Percentiles rank a stretch among this genome's conserved stretches.
Conservation (phyloP, 148 eudicot genomes). For the Bassia scoparia region DNA sequence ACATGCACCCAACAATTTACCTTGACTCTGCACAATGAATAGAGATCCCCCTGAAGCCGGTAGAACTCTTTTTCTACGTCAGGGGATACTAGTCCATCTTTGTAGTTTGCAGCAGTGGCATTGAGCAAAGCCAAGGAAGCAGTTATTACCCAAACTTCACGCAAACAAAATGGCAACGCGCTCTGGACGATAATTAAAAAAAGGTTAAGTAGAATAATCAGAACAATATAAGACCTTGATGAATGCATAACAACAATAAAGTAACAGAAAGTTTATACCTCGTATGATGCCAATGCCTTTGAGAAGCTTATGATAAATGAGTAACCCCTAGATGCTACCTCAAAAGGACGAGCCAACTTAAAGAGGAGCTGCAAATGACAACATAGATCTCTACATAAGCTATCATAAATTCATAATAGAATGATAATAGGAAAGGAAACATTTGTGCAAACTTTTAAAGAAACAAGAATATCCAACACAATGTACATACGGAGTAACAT, state of each 20-base stretch:
- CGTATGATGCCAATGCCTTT: conserved; percentile 62
- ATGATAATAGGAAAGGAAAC: not conserved
- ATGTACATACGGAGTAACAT: not conserved
- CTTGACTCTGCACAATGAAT: conserved; percentile 80
- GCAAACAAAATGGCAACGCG: conserved; percentile 80
- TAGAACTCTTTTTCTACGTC: conserved; percentile 88
- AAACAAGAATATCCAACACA: not conserved
- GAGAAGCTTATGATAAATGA: conserved; percentile 86
- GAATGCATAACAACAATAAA: not conserved
- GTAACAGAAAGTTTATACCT: conserved; percentile 42
- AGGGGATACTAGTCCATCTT: conserved; percentile 60
- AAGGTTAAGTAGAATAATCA: conserved; percentile 22
- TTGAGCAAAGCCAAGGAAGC: conserved; percentile 74
- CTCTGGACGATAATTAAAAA: conserved; percentile 48
- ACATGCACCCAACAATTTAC: conserved; percentile 42
- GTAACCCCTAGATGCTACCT: conserved; percentile 90
- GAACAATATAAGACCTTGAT: not conserved
- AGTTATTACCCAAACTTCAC: conserved; percentile 95
- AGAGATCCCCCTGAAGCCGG: conserved; percentile 86
- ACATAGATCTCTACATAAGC: conserved; percentile 23
- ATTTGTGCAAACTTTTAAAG: not conserved
- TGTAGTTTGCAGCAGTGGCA: conserved; percentile 62
- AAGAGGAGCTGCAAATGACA: conserved; percentile 66
- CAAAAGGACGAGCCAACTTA: conserved; percentile 84
- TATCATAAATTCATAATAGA: not conserved